Percentiles rank a stretch among this genome's conserved stretches.
Evolutionary conservation across 805 yeast species (phyloP).

Genomic region (Wickerhamomyces rabaulensis): DNA sequence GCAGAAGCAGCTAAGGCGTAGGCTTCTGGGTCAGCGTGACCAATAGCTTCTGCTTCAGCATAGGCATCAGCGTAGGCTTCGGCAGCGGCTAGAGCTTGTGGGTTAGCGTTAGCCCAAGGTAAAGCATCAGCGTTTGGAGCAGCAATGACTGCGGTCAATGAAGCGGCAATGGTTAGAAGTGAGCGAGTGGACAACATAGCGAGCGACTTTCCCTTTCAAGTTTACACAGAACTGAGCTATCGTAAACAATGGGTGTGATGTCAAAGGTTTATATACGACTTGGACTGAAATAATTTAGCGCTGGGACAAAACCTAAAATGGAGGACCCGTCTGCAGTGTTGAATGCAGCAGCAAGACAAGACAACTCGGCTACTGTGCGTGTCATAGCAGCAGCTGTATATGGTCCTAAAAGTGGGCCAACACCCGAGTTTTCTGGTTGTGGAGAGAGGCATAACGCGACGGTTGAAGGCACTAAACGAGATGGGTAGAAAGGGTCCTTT

Average conservation of each 20-base stretch:
- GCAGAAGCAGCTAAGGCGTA: slow-evolving; percentile 20
- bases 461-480: no score
- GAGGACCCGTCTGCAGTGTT: no score
- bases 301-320: no score
- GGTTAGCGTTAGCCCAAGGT: slow-evolving; percentile 8
- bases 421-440: no score
- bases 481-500: no score
- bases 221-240: no score
- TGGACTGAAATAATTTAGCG: no score
- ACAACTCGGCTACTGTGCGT: no score
- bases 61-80: slow-evolving; percentile 8
- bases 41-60: slow-evolving; percentile 12
- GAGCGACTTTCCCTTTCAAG: background rate
- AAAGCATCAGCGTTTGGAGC: slow-evolving; percentile 7
- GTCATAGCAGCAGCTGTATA: no score
- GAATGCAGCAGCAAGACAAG: no score
- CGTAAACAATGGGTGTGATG: background rate
- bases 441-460: no score
- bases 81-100: slow-evolving; percentile 6
- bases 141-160: background rate
- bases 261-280: background rate
- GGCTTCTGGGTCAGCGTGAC: slow-evolving; percentile 18
- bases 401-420: no score
- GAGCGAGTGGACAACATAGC: background rate
- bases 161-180: background rate